Evolutionary conservation across 345 rosid species (phyloP), one percentile per base, ranked within the genome.

Genomic region (Trapa incisa): DNA sequence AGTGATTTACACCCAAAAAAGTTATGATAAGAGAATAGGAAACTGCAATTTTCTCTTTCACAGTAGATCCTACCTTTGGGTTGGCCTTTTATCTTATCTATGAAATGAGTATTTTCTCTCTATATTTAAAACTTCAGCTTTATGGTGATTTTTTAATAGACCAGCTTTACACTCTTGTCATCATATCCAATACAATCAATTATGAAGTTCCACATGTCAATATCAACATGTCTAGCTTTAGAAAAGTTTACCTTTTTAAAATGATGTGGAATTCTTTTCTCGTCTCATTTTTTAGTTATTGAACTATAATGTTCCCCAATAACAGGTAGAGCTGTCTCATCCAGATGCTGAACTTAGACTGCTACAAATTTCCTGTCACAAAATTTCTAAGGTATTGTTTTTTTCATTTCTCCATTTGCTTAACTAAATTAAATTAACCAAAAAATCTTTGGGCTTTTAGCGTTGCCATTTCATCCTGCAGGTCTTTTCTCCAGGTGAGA

Each of bases 361-460:
- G 71, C 87, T 94, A 65, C 96, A 94, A 84, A 96, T 91, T 33
- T 94, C 91, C 79, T 86, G 85, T 71, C 97, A 91, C 83, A 94
- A 89, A 83, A 94, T 94, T 67, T 94, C 87, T 61, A 94, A 94
- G 95, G 99, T 91, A 80, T 16, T 65, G 61, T 47, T 64, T 52
- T 29, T 68, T 68, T 29, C 53, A 41, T 41, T 41, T 43, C 52
- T 41, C 61, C 56, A 2, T 62, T 1, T 62, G 22, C 57, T 38
- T 53, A 39, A 10, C 22, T 68, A 15, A 61, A 11, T 36, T 43
- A 43, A 29, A 0, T 22, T 22, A 22, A 22, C 29, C 29, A 22
- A 22, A 22, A 22, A 22, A 22, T 41, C 7, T 41, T 41, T 41
- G 4, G 43, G 43, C 7, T 4, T 45, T n/a, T 37, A 42, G 61